These are phyloP conservation scores for Leishmania aethiopica DNA, from an alignment of 208 protist species.

Conservation along the genomic window DNA sequence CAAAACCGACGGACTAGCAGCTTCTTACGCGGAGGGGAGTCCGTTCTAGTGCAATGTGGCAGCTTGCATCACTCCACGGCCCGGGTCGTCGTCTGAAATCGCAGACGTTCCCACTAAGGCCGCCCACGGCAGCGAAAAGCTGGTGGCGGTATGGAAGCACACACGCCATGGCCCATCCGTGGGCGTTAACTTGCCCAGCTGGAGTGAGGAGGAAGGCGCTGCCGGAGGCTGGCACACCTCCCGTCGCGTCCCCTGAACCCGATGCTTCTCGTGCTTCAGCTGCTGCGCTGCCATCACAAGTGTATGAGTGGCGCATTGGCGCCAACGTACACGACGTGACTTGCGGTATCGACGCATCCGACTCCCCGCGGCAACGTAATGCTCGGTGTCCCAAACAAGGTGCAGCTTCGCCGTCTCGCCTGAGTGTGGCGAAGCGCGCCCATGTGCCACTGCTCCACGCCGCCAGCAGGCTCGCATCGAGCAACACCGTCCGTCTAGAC, in stretches of 20 bases:
- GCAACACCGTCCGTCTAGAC: neutral
- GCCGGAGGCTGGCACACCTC: neutral
- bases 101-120: neutral
- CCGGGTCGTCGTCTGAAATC: neutral
- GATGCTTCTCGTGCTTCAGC: neutral
- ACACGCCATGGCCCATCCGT: constrained; percentile 35
- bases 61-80: neutral
- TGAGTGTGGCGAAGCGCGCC: neutral
- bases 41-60: neutral
- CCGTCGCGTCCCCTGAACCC: neutral
- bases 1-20: neutral
- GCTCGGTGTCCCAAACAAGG: neutral
- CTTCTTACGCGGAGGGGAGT: neutral
- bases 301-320: constrained; percentile 15
- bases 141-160: constrained; percentile 36
- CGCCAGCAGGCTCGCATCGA: neutral
- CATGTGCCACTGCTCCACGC: neutral
- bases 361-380: constrained; percentile 4
- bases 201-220: constrained; percentile 3
- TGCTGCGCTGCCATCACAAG: neutral
- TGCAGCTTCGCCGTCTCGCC: neutral
- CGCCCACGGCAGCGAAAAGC: constrained; percentile 14
- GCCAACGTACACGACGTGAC: constrained; percentile 25
- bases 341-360: constrained; percentile 21
- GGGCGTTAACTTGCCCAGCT: neutral